These are phyloP conservation scores for Sporothrix curviconia DNA, from an alignment of 2,329 filamentous ascomycete species.

Conservation along the genomic window DNA sequence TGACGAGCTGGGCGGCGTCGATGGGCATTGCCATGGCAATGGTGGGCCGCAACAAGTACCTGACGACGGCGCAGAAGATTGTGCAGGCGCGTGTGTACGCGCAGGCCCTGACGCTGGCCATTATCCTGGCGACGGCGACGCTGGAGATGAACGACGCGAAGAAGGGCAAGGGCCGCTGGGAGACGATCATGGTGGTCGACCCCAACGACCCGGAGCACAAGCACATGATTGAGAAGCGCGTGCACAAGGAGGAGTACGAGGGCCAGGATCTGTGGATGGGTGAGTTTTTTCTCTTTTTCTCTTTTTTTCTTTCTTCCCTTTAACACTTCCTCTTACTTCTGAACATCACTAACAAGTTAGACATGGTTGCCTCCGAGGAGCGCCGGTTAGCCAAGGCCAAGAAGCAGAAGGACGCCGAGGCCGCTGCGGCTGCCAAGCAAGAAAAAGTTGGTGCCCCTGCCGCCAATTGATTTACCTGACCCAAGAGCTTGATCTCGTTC, in stretches of 20 bases:
- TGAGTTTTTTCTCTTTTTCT: slow-evolving; percentile 34
- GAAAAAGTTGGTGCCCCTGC: slow-evolving; percentile 18
- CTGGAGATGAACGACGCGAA: slow-evolving; percentile 76
- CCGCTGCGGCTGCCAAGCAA: slow-evolving; percentile 7
- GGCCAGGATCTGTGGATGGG: slow-evolving; percentile 92
- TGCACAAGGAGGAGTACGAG: slow-evolving; percentile 80
- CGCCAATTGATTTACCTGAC: slow-evolving; percentile 9
- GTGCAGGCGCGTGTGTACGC: slow-evolving; percentile 94
- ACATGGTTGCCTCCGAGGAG: slow-evolving; percentile 81
- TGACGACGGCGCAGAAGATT: slow-evolving; percentile 74
- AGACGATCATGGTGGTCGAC: slow-evolving; percentile 75
- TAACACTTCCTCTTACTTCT: too few relatives aligned
- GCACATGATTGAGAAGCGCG: slow-evolving; percentile 75
- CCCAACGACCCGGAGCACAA: slow-evolving; percentile 77
- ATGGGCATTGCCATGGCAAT: slow-evolving; percentile 70
- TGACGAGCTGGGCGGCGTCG: slow-evolving; percentile 70
- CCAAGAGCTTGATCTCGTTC: too few relatives aligned
- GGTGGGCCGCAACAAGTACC: slow-evolving; percentile 70
- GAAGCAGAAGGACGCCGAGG: slow-evolving; percentile 23
- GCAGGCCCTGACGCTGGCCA: slow-evolving; percentile 78
- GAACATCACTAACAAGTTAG: slow-evolving; percentile 34
- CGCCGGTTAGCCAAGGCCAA: slow-evolving; percentile 41
- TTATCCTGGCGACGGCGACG: slow-evolving; percentile 73
- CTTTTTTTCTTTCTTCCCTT: too few relatives aligned
- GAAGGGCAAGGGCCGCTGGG: slow-evolving; percentile 70